These are phyloP conservation scores for Choanephora cucurbitarum DNA, from an alignment of 371 early-diverging fungal genomes.

Conservation along the genomic window DNA sequence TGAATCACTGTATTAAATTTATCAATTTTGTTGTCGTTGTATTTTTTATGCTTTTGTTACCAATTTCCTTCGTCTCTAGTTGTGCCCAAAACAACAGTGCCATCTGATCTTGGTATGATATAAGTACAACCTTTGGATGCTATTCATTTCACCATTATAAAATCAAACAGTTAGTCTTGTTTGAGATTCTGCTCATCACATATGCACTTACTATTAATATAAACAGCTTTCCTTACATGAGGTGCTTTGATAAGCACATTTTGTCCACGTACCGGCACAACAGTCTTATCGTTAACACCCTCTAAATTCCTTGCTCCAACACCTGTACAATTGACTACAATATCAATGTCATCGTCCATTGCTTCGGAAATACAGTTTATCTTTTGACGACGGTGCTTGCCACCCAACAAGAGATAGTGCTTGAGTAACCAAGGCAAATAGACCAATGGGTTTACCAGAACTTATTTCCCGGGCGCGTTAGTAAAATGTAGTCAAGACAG, in stretches of 20 bases:
- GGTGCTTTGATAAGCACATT: constrained; percentile 65
- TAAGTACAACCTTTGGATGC: constrained; percentile 50
- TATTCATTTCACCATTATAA: too few relatives aligned
- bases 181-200: too few relatives aligned
- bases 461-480: too few relatives aligned
- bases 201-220: constrained; percentile 36
- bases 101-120: constrained; percentile 76
- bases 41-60: not conserved
- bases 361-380: constrained; percentile 53
- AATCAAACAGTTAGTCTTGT: too few relatives aligned
- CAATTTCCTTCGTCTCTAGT: constrained; percentile 60
- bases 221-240: constrained; percentile 57
- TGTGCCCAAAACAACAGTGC: constrained; percentile 77
- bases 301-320: constrained; percentile 56
- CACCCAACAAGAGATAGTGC: constrained; percentile 59
- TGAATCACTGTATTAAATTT: constrained; percentile 1
- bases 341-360: constrained; percentile 28
- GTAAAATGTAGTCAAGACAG: too few relatives aligned
- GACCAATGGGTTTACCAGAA: constrained; percentile 52
- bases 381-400: constrained; percentile 38
- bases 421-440: constrained; percentile 65
- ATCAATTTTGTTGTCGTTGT: too few relatives aligned
- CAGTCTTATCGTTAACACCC: constrained; percentile 60
- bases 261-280: constrained; percentile 71
- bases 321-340: constrained; percentile 76